Evolutionary conservation across 179 eudicot genomes (phyloP).

Genomic region (Beta corolliflora): DNA sequence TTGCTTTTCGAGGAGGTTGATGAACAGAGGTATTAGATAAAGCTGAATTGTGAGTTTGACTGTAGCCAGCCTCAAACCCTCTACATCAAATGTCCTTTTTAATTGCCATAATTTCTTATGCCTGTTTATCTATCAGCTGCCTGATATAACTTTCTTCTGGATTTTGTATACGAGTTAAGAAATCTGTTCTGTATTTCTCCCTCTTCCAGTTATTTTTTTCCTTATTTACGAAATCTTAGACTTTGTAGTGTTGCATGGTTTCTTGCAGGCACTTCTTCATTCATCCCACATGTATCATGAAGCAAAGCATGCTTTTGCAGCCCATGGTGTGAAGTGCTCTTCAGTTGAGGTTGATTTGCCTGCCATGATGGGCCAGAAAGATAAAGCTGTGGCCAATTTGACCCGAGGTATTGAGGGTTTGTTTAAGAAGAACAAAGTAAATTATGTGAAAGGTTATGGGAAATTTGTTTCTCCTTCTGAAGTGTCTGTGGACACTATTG

Average conservation of each 20-base stretch:
- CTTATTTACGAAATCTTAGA: not conserved
- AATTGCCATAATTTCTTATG: too few species aligned
- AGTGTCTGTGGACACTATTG: conserved; percentile 74
- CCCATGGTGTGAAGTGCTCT: conserved; percentile 80
- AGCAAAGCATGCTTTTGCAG: conserved; percentile 77
- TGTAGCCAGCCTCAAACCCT: too few species aligned
- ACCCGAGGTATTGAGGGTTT: conserved; percentile 89
- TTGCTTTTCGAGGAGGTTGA: not conserved
- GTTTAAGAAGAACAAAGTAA: conserved; percentile 94
- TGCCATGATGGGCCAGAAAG: conserved; percentile 91
- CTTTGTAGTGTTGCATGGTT: conserved; percentile 13
- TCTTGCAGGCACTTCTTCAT: conserved; percentile 81
- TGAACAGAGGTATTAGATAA: not conserved
- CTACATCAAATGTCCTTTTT: too few species aligned
- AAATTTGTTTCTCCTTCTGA: conserved; percentile 79
- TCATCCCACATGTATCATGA: conserved; percentile 98
- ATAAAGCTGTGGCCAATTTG: conserved; percentile 70
- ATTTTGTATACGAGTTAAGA: not conserved
- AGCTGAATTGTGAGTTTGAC: not conserved
- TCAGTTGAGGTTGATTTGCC: conserved; percentile 88
- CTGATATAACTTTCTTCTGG: not conserved
- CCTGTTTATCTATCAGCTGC: too few species aligned
- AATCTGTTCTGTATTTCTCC: not conserved
- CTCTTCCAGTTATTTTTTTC: not conserved
- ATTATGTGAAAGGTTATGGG: conserved; percentile 87